These are phyloP conservation scores for Chlorociboria aeruginascens DNA, from an alignment of 495 filamentous ascomycete species.

Conservation along the genomic window DNA sequence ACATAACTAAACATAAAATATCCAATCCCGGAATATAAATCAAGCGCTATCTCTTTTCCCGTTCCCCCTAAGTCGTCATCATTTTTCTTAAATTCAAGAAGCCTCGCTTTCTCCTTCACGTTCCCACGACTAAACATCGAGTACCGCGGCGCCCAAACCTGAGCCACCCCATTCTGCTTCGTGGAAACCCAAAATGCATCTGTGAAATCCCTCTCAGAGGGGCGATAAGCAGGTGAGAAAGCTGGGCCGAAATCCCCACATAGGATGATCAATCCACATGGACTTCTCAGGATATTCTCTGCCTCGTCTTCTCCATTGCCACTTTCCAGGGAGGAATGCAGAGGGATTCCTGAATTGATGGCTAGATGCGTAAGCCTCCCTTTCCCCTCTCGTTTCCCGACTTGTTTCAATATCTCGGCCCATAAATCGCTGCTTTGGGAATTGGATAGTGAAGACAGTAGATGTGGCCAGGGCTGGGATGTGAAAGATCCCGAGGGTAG, in stretches of 20 bases:
- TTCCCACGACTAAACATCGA: constrained; percentile 93
- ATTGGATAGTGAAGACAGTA: neutral
- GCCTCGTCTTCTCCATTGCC: constrained; percentile 3
- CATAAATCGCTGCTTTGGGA: constrained; percentile 25
- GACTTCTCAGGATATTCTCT: constrained; percentile 58
- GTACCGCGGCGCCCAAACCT: constrained; percentile 75
- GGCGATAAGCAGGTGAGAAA: constrained; percentile 4
- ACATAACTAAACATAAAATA: constrained; percentile 83
- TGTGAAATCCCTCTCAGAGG: constrained; percentile 35
- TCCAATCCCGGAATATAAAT: constrained; percentile 85
- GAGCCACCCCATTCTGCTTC: constrained; percentile 66
- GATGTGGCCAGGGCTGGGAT: constrained; percentile 15
- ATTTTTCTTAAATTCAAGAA: constrained; percentile 36
- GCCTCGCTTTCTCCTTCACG: constrained; percentile 71
- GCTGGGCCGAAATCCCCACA: constrained; percentile 55
- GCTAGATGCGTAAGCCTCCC: constrained; percentile 52
- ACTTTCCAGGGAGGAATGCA: constrained; percentile 11
- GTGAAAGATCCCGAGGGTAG: constrained; percentile 50
- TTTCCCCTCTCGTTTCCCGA: constrained; percentile 31
- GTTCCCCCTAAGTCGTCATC: neutral
- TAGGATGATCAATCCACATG: constrained; percentile 46
- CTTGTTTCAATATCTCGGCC: constrained; percentile 32
- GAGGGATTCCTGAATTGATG: constrained; percentile 59
- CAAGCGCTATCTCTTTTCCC: constrained; percentile 39
- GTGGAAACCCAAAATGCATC: constrained; percentile 63